Percentiles rank a stretch among this genome's conserved stretches.
Evolutionary conservation across 2,329 filamentous ascomycete species (phyloP).

Genomic region (Fusarium coffeatum): DNA sequence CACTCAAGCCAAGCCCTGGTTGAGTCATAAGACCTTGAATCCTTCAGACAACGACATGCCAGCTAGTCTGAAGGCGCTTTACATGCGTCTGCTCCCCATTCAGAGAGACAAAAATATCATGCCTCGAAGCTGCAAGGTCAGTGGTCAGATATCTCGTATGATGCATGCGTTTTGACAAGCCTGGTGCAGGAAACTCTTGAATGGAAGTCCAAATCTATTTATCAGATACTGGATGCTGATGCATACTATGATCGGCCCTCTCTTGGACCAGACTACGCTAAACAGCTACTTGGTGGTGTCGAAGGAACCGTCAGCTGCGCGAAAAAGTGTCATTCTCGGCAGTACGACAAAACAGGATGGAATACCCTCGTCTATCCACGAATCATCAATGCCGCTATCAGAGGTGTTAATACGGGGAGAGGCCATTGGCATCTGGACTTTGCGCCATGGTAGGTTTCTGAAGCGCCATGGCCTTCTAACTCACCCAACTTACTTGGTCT

Average conservation of each 20-base stretch:
- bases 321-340: background rate
- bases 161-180: no score
- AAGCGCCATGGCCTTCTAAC: fast-evolving
- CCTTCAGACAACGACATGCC: background rate
- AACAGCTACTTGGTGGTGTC: background rate
- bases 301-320: no score
- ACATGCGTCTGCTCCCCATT: background rate
- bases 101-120: background rate
- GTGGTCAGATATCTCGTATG: no score
- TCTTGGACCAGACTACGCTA: no score
- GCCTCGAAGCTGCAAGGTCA: background rate
- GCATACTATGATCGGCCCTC: background rate
- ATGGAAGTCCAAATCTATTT: background rate
- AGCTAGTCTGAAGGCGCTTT: background rate
- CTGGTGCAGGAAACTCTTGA: background rate
- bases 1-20: background rate
- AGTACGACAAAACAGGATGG: background rate
- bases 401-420: fast-evolving
- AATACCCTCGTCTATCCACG: background rate
- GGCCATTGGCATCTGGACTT: background rate
- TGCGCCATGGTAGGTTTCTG: background rate
- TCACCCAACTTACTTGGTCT: no score
- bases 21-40: background rate
- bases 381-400: background rate
- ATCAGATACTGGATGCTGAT: background rate